Evolutionary conservation across 257 asterid genomes (phyloP).

Genomic region (Solanum piurae): DNA sequence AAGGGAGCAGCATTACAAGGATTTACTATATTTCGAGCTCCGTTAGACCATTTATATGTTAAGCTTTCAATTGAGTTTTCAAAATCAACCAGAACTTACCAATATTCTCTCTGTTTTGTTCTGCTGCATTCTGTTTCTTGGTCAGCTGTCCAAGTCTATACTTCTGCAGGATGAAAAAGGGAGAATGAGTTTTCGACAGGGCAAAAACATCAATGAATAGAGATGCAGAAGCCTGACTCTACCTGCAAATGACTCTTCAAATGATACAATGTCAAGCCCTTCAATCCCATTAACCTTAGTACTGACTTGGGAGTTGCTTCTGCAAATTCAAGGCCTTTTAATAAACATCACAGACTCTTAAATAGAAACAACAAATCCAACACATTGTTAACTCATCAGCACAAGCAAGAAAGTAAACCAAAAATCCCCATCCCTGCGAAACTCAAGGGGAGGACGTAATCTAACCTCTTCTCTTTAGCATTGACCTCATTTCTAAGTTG

Average conservation of each 20-base stretch:
- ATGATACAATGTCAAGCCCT: conserved; percentile 79
- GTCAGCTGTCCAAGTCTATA: conserved; percentile 79
- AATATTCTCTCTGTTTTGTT: conserved; percentile 23
- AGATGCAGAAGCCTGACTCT: background rate
- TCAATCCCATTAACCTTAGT: conserved; percentile 76
- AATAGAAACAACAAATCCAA: background rate
- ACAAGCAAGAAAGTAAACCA: background rate
- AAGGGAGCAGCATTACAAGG: background rate
- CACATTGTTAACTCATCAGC: background rate
- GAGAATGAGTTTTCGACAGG: background rate
- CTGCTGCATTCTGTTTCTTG: conserved; percentile 33
- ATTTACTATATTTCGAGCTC: background rate
- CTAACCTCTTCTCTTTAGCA: background rate
- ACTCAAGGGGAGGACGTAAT: background rate
- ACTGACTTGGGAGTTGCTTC: conserved; percentile 97
- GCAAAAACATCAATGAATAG: background rate
- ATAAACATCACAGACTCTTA: background rate
- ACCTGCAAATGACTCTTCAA: conserved; percentile 82
- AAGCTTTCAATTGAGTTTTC: background rate
- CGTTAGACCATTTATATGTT: background rate
- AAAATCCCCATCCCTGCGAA: background rate
- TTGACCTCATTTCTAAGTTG: background rate
- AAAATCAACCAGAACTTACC: background rate
- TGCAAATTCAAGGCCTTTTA: conserved; percentile 22
- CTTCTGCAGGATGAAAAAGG: conserved; percentile 29